These are phyloP conservation scores for Pestalotiopsis sp. DNA, from an alignment of 2,329 filamentous ascomycete species.

Conservation along the genomic window DNA sequence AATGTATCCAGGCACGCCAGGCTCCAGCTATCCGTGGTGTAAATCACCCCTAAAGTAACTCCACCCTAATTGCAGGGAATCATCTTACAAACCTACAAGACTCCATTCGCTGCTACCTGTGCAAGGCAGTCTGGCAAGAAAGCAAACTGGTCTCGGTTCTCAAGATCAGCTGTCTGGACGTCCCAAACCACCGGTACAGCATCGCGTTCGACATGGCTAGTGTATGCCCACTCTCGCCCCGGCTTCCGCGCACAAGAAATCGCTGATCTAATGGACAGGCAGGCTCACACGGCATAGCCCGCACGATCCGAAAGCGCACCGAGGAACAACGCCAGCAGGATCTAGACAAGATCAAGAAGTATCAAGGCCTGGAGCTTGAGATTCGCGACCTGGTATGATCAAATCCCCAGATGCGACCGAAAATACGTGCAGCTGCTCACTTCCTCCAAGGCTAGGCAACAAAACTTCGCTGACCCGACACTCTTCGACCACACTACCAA, in stretches of 20 bases:
- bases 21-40: no score
- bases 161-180: background rate
- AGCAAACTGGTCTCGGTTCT: background rate
- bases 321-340: constrained; percentile 74
- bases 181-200: background rate
- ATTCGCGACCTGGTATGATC: constrained; percentile 65
- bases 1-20: no score
- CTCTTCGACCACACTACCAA: constrained; percentile 72
- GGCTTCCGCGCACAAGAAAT: background rate
- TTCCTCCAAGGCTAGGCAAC: constrained; percentile 35
- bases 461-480: constrained; percentile 52
- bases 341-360: constrained; percentile 73
- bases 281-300: constrained; percentile 79
- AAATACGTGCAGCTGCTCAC: background rate
- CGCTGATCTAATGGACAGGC: constrained; percentile 22
- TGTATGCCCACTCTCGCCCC: constrained; percentile 20
- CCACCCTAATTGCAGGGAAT: no score
- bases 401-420: constrained; percentile 4
- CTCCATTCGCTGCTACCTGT: no score
- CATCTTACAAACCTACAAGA: no score
- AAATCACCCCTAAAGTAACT: no score
- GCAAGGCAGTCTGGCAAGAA: background rate
- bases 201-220: constrained; percentile 28
- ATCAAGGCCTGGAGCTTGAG: constrained; percentile 70
- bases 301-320: constrained; percentile 64